These are phyloP conservation scores for Chalaropsis thielavioides DNA, from an alignment of 2,329 filamentous ascomycete genomes.

Conservation along the genomic window DNA sequence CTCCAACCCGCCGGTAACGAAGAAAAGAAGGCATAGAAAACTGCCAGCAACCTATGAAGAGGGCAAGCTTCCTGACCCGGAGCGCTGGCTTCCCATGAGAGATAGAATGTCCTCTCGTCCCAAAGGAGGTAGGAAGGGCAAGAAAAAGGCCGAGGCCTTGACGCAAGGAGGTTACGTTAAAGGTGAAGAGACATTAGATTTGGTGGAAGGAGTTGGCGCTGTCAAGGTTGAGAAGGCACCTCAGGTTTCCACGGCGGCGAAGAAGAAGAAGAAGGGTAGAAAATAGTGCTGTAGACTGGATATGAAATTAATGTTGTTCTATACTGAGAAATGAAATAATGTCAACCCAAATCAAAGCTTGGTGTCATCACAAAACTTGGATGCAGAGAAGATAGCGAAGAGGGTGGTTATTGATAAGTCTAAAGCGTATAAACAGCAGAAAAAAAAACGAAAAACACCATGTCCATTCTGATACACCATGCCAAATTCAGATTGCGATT, in stretches of 20 bases:
- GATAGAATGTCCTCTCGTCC: slow-evolving; percentile 81
- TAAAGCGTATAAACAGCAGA: background rate
- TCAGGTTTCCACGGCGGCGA: slow-evolving; percentile 22
- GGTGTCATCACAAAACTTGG: background rate
- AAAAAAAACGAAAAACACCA: background rate
- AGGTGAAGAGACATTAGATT: slow-evolving; percentile 53
- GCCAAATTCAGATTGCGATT: background rate
- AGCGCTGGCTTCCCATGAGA: slow-evolving; percentile 82
- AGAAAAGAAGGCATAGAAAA: slow-evolving; percentile 45
- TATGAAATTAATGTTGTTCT: background rate
- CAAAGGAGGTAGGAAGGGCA: slow-evolving; percentile 77
- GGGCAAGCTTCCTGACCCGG: slow-evolving; percentile 68
- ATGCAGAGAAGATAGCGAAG: background rate
- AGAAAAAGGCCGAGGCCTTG: slow-evolving; percentile 60
- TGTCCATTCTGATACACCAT: background rate
- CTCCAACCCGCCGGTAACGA: slow-evolving; percentile 27
- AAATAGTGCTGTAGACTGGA: slow-evolving; percentile 27
- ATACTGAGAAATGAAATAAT: background rate
- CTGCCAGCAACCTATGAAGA: slow-evolving; percentile 63
- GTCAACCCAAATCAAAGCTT: background rate
- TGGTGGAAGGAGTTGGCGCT: slow-evolving; percentile 47
- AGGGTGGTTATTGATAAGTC: background rate
- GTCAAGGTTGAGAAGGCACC: slow-evolving; percentile 50
- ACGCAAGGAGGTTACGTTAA: slow-evolving; percentile 76
- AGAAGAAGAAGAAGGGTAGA: slow-evolving; percentile 34